Conservation (phyloP, 2,329 filamentous ascomycete species). For the Moelleriella libera region DNA sequence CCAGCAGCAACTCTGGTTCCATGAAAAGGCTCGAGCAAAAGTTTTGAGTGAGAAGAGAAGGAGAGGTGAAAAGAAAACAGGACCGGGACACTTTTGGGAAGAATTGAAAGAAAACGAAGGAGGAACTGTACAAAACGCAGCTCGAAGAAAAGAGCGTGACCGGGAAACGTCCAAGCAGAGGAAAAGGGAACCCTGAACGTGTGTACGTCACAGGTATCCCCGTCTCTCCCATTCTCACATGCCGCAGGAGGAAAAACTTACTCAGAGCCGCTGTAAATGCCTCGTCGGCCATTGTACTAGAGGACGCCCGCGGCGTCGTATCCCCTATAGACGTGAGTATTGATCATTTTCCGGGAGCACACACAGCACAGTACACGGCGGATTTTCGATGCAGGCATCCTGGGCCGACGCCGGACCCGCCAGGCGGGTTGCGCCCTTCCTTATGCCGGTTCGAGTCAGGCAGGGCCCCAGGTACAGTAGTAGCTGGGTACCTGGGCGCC, state of each 20-base stretch:
- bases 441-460: constrained; percentile 3
- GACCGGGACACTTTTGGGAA: too few species aligned
- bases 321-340: constrained; percentile 2
- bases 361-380: too few species aligned
- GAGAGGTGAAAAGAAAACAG: too few species aligned
- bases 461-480: not conserved
- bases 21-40: constrained; percentile 3
- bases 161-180: not conserved
- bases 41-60: not conserved
- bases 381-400: constrained; percentile 2
- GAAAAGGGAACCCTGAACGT: not conserved
- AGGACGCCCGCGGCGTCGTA: constrained; percentile 3
- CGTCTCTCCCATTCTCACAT: not conserved
- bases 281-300: constrained; percentile 6
- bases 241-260: constrained; percentile 3
- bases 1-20: constrained; percentile 1
- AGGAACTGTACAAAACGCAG: not conserved
- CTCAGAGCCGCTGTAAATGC: constrained; percentile 5
- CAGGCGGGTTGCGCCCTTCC: not conserved
- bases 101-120: constrained; percentile 2
- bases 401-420: constrained; percentile 3
- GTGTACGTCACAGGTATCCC: not conserved
- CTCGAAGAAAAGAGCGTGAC: not conserved
- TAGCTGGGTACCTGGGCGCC: too few species aligned
- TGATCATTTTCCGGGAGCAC: constrained; percentile 1